phyloP scores from a whole-genome alignment of 176 grass and related monocot species.

The Elaeis guineensis region DNA sequence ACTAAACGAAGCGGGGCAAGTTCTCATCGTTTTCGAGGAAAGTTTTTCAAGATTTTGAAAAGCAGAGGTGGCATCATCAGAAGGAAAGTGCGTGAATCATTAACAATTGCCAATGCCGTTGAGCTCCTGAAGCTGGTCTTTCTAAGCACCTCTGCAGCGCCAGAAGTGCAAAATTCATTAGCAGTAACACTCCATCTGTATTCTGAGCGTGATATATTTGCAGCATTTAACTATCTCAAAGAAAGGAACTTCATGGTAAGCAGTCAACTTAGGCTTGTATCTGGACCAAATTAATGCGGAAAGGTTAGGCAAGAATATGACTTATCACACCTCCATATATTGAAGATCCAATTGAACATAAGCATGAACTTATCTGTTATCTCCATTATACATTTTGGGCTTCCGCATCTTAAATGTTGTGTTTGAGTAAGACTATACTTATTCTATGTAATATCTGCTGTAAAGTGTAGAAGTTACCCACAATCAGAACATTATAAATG shows the following conservation, averaged over 20 bases:
- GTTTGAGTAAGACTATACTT: too few species aligned
- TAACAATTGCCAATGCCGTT: slow-evolving; percentile 69
- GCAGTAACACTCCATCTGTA: slow-evolving; percentile 64
- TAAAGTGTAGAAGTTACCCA: too few species aligned
- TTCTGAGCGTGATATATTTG: slow-evolving; percentile 73
- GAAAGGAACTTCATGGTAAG: slow-evolving; percentile 76
- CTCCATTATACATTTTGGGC: too few species aligned
- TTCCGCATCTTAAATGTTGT: too few species aligned
- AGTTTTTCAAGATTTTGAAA: slow-evolving; percentile 28
- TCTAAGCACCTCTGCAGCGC: slow-evolving; percentile 59
- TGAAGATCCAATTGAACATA: too few species aligned
- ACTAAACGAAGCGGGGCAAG: slow-evolving; percentile 24
- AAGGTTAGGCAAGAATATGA: too few species aligned
- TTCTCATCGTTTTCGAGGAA: slow-evolving; percentile 27
- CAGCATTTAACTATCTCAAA: slow-evolving; percentile 75
- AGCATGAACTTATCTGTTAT: too few species aligned
- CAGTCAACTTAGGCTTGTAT: not conserved
- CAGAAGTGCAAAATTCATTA: slow-evolving; percentile 66
- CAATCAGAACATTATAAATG: too few species aligned
- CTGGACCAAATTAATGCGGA: too few species aligned
- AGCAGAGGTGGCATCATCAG: slow-evolving; percentile 42
- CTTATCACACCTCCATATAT: too few species aligned
- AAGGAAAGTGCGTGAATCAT: slow-evolving; percentile 56
- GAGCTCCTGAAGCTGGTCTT: slow-evolving; percentile 86
- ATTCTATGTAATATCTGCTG: too few species aligned